These are phyloP conservation scores for Fusarium cicatricum DNA, from an alignment of 2,329 filamentous ascomycete genomes.

Conservation along the genomic window DNA sequence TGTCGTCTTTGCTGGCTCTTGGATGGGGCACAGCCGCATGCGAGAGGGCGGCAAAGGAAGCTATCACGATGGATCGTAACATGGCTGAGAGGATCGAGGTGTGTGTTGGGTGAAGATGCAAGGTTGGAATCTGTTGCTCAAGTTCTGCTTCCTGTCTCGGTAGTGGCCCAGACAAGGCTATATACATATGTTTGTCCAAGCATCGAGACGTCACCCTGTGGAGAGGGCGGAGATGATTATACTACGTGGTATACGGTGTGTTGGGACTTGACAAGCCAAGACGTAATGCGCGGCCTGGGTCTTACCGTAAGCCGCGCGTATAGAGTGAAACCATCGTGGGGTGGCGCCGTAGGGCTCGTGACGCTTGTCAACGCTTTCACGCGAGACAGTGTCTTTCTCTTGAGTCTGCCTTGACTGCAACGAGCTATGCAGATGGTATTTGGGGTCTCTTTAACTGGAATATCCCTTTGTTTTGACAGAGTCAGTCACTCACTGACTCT, in stretches of 20 bases:
- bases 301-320: constrained; percentile 3
- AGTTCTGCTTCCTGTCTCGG: neutral
- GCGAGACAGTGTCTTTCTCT: too few relatives aligned
- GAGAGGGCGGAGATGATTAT: too few relatives aligned
- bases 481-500: too few relatives aligned
- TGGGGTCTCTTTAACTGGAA: too few relatives aligned
- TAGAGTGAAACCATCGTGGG: neutral
- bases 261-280: neutral
- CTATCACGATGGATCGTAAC: constrained; percentile 2
- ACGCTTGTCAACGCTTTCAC: too few relatives aligned
- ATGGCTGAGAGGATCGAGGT: neutral
- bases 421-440: too few relatives aligned
- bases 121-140: neutral
- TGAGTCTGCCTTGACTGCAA: too few relatives aligned
- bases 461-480: too few relatives aligned
- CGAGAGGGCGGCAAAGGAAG: constrained; percentile 9
- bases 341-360: neutral
- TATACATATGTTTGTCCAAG: constrained; percentile 14
- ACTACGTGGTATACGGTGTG: too few relatives aligned
- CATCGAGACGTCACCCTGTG: constrained; percentile 12
- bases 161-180: neutral
- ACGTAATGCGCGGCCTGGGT: neutral
- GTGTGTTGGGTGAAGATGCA: neutral
- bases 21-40: neutral
- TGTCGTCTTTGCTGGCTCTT: constrained; percentile 13